Percentiles rank a stretch among this genome's conserved stretches.
phyloP scores from a whole-genome alignment of 441 rosid species.

The Gossypium laxum region DNA sequence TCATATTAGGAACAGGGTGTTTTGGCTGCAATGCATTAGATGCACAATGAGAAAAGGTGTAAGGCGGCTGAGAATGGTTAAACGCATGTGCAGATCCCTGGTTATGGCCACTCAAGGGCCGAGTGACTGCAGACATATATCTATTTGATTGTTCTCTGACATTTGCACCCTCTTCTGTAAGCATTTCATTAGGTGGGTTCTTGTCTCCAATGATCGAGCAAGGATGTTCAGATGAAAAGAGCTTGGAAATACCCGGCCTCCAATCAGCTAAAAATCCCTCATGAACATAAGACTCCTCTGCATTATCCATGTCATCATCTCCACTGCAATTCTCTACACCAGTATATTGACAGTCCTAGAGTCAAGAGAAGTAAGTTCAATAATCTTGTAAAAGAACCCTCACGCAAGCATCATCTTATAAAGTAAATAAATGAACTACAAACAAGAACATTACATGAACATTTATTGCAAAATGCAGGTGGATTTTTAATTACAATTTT shows the following conservation, averaged over 20 bases:
- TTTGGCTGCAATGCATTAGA: conserved; percentile 21
- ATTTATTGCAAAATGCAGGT: background rate
- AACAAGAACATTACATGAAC: background rate
- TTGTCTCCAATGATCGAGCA: conserved; percentile 26
- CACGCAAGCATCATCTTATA: conserved; percentile 9
- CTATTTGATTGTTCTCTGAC: conserved; percentile 28
- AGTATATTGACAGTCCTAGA: conserved; percentile 46
- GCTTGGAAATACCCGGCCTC: conserved; percentile 47
- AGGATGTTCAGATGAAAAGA: conserved; percentile 26
- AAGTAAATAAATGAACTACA: background rate
- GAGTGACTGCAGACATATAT: conserved; percentile 25
- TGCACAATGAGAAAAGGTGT: conserved; percentile 19
- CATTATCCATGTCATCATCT: conserved; percentile 47
- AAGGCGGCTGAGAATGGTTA: conserved; percentile 22
- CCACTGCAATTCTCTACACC: conserved; percentile 45
- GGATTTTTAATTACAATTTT: background rate
- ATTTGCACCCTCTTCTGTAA: conserved; percentile 20
- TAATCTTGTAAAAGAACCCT: conserved; percentile 9
- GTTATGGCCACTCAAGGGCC: conserved; percentile 24
- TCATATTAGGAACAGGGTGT: conserved; percentile 23
- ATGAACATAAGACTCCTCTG: conserved; percentile 64
- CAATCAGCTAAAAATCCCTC: conserved; percentile 82
- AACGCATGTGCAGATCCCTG: conserved; percentile 29
- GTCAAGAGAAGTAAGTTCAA: conserved; percentile 7
- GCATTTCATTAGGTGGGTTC: conserved; percentile 21